Evolutionary conservation across 345 rosid genomes (phyloP).

Genomic region (Populus pruinosa): DNA sequence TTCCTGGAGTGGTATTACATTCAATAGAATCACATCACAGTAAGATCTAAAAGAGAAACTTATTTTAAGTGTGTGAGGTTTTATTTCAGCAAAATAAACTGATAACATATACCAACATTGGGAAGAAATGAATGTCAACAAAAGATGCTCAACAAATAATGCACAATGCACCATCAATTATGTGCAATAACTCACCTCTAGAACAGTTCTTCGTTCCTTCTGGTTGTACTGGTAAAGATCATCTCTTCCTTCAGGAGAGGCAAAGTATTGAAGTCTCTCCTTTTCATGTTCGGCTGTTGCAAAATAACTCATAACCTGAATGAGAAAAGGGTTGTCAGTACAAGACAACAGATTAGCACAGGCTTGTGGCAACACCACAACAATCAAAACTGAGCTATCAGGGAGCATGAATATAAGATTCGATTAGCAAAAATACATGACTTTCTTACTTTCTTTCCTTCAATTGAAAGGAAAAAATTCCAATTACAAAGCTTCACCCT

Average conservation of each 20-base stretch:
- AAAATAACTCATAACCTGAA: constrained; percentile 82
- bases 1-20: too few relatives aligned
- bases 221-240: constrained; percentile 92
- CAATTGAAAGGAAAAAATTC: too few relatives aligned
- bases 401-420: background rate
- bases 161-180: constrained; percentile 8
- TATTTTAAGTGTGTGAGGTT: background rate
- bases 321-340: constrained; percentile 7
- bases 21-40: too few relatives aligned
- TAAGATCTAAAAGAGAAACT: too few relatives aligned
- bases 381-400: background rate
- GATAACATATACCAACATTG: background rate
- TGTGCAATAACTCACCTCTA: constrained; percentile 56
- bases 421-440: background rate
- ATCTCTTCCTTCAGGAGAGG: constrained; percentile 88
- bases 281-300: constrained; percentile 79
- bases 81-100: background rate
- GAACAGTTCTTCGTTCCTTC: constrained; percentile 82
- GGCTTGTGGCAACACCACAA: background rate
- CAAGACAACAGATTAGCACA: background rate
- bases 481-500: background rate
- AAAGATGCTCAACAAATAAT: constrained; percentile 1
- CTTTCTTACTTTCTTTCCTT: background rate
- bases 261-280: constrained; percentile 84
- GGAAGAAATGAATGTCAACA: background rate